Percentiles rank a stretch among this genome's conserved stretches.
Conservation (phyloP, 331 rosid species). For the Cucumis variabilis region DNA sequence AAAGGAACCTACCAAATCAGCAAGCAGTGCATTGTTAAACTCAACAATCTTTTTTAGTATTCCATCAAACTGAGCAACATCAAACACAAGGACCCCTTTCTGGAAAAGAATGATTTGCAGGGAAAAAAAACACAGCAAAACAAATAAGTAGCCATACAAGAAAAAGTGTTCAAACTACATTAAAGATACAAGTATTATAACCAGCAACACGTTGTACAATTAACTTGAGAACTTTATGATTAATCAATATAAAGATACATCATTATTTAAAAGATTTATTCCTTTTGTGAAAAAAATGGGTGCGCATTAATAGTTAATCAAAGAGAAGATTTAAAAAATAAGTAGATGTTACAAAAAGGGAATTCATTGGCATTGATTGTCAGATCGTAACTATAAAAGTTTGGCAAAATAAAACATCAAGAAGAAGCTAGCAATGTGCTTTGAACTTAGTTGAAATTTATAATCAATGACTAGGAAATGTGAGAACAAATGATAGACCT, state of each 20-base stretch:
- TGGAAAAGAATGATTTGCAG: slow-evolving; percentile 48
- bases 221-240: not conserved
- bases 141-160: not conserved
- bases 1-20: slow-evolving; percentile 62
- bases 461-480: not conserved
- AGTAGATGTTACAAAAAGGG: not conserved
- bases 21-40: slow-evolving; percentile 67
- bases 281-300: no score
- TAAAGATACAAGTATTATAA: not conserved
- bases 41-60: slow-evolving; percentile 91
- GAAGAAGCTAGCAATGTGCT: not conserved
- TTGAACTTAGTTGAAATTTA: not conserved
- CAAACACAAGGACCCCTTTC: slow-evolving; percentile 97
- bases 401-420: not conserved
- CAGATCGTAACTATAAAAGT: not conserved
- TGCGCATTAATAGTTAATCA: not conserved
- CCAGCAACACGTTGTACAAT: not conserved
- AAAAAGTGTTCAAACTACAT: not conserved
- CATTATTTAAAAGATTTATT: not conserved
- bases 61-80: slow-evolving; percentile 91
- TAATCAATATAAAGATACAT: not conserved
- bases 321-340: not conserved
- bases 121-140: slow-evolving; percentile 23
- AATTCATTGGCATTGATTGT: not conserved
- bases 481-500: slow-evolving; percentile 11